These are phyloP conservation scores for Potentilla sterilis DNA, from an alignment of 306 rosid species.

Conservation along the genomic window DNA sequence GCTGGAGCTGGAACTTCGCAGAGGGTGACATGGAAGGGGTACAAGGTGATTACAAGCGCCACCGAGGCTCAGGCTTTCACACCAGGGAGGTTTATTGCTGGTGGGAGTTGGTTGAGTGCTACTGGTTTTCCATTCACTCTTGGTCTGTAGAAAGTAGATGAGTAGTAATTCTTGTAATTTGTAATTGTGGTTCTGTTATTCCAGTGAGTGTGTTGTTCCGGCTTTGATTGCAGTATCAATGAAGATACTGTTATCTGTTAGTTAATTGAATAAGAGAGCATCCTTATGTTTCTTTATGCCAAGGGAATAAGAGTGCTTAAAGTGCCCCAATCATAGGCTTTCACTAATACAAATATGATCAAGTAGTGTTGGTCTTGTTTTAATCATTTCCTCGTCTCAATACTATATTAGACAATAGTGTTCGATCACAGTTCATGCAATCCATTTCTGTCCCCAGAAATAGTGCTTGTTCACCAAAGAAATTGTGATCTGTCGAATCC, in stretches of 20 bases:
- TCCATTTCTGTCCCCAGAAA: too few relatives aligned
- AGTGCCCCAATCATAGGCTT: background rate
- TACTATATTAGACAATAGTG: too few relatives aligned
- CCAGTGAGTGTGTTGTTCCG: background rate
- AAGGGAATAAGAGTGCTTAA: background rate
- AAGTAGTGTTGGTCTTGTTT: too few relatives aligned
- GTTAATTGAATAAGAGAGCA: constrained; percentile 7
- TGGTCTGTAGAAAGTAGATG: constrained; percentile 40
- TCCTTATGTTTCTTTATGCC: background rate
- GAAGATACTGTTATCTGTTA: background rate
- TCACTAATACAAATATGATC: background rate
- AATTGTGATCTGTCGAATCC: too few relatives aligned
- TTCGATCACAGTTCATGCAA: too few relatives aligned
- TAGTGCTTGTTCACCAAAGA: too few relatives aligned
- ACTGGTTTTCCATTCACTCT: constrained; percentile 75
- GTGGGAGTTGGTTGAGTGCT: constrained; percentile 60
- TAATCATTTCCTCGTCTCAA: too few relatives aligned
- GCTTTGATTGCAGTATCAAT: background rate
- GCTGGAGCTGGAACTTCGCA: constrained; percentile 59
- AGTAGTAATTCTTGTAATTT: background rate
- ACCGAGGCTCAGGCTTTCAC: constrained; percentile 62
- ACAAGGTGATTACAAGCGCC: constrained; percentile 49
- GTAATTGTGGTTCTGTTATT: background rate
- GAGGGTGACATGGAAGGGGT: constrained; percentile 79
- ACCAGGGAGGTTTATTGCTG: constrained; percentile 57